Percentiles rank a stretch among this genome's conserved stretches.
These are phyloP conservation scores for Sorghum bicolor DNA, from an alignment of 176 grass and related monocot genomes.

Conservation along the genomic window Sorghum_bicolor_NCBIv3 NC_012879.2:8956001-8956500, in stretches of 20 bases:
- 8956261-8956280: not conserved
- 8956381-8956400: not conserved
- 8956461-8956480: not conserved
- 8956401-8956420: not conserved
- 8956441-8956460: not conserved
- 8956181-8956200: not conserved
- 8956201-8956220: not conserved
- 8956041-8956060: not conserved
- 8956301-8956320: not conserved
- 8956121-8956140: not conserved
- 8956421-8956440: not conserved
- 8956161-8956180: not conserved
- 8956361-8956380: not conserved
- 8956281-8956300: not conserved
- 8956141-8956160: not conserved
- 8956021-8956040: not conserved
- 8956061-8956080: not conserved
- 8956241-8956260: not conserved
- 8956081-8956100: not conserved
- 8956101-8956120: not conserved
- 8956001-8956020: not conserved
- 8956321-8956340: not conserved
- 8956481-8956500: not conserved
- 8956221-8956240: not conserved
- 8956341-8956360: not conserved